Evolutionary conservation across 73 alveolate genomes (phyloP), one percentile per base, ranked within the genome.

Genomic region (Stentor coeruleus): DNA sequence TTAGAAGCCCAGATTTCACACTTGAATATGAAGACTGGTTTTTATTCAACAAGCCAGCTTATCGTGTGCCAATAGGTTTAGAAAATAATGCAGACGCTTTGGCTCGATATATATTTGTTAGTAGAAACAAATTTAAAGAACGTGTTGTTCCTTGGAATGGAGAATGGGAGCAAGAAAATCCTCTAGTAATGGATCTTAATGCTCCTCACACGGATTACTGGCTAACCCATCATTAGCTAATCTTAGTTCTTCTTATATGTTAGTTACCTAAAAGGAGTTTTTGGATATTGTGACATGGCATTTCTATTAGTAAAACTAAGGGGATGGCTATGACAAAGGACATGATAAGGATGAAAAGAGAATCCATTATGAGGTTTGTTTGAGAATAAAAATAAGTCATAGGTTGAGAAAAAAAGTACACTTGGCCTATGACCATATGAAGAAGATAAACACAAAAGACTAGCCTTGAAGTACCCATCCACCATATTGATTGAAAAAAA

Each of bases 151-250:
- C n/a, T 14, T 66, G 79, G 79, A 37, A 66, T 66, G 79, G 79
- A 20, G 79, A 66, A 66, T 66, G 79, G 79, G 79, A 66, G 39
- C 79, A 66, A 66, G 79, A 66, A 66, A 66, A 20, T 26, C 37
- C 40, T 26, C 37, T 66, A 1, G 37, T 20, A 11, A 26, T 66
- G 79, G 79, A 66, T 66, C 37, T 66, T 20, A 20, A 66, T 40
- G 41, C 79, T 26, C 79, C 79, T 66, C 79, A 66, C 33, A 26
- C 36, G 26, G 79, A 66, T 2, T 40, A 66, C 2, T 66, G 79
- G 79, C 37, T 66, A 66, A 15, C n/a, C 20, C 26, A 28, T 66
- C 79, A 66, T 66, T 66, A 66, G 37, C n/a, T 66, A 66, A 66
- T 66, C n/a, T n/a, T n/a, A n/a, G n/a, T n/a, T n/a, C n/a, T n/a